These are phyloP conservation scores for Kodamaea kaohsiungensis DNA, from an alignment of 805 yeast species.

Conservation along the genomic window DNA sequence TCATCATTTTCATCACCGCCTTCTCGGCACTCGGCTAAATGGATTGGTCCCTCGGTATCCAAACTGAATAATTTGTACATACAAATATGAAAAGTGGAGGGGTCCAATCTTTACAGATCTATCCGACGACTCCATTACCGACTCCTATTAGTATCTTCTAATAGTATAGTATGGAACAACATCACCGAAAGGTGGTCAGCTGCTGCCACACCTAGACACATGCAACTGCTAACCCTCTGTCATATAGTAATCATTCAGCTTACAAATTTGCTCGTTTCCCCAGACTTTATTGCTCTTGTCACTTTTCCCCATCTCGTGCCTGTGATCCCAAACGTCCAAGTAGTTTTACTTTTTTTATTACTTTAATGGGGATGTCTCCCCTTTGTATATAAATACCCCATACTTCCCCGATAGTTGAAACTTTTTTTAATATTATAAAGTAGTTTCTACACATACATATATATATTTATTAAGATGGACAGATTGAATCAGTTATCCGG, in stretches of 20 bases:
- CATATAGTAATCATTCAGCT: background rate
- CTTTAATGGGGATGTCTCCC: background rate
- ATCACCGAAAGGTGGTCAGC: background rate
- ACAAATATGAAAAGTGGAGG: background rate
- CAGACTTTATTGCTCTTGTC: background rate
- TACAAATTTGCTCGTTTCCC: background rate
- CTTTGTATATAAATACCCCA: conserved; percentile 9
- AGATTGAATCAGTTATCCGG: conserved; percentile 49
- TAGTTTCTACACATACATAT: background rate
- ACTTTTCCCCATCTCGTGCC: background rate
- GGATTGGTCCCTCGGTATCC: background rate
- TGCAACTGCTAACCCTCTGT: background rate
- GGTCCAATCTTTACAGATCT: background rate
- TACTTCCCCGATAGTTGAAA: conserved; percentile 4
- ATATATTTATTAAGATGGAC: conserved; percentile 30
- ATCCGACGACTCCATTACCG: background rate
- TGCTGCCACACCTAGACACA: background rate
- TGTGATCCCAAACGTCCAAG: background rate
- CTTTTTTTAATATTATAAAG: background rate
- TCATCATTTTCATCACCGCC: background rate
- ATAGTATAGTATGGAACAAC: background rate
- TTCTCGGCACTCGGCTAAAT: background rate
- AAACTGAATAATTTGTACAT: background rate
- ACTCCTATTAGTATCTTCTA: background rate
- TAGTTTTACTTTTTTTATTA: no score